These are phyloP conservation scores for Nectriaceae sp. DNA, from an alignment of 2,329 filamentous ascomycete genomes.

Conservation along the genomic window DNA sequence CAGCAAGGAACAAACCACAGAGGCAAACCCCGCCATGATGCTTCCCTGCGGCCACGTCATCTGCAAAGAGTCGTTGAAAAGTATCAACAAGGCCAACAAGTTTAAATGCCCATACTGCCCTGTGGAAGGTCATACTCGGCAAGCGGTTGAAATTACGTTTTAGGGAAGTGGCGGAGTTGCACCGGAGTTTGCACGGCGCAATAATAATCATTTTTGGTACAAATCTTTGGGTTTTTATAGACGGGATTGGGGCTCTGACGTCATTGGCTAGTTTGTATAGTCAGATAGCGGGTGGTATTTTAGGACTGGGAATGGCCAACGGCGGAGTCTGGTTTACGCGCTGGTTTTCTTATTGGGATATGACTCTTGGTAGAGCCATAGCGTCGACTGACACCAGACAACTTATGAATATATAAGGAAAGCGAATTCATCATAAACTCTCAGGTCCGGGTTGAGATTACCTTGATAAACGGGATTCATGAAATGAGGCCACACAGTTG, in stretches of 20 bases:
- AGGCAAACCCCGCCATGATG: constrained; percentile 94
- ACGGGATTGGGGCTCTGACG: constrained; percentile 10
- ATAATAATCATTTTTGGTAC: neutral
- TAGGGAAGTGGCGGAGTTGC: constrained; percentile 34
- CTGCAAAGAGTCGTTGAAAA: constrained; percentile 78
- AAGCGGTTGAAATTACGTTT: constrained; percentile 73
- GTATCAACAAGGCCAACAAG: constrained; percentile 73
- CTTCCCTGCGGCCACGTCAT: constrained; percentile 95
- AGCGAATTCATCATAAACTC: too few relatives aligned
- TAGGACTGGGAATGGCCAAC: constrained; percentile 10
- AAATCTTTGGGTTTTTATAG: too few relatives aligned
- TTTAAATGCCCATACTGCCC: constrained; percentile 99
- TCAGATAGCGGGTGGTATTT: constrained; percentile 4
- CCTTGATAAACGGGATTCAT: too few relatives aligned
- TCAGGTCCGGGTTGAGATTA: too few relatives aligned
- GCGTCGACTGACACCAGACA: too few relatives aligned
- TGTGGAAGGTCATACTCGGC: constrained; percentile 73
- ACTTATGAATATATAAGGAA: too few relatives aligned
- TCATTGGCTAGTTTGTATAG: constrained; percentile 8
- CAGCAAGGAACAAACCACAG: constrained; percentile 93
- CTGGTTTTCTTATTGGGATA: constrained; percentile 14
- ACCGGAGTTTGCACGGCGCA: neutral
- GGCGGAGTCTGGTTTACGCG: constrained; percentile 16
- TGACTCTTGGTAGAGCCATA: neutral
- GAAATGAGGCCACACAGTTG: too few relatives aligned